Percentiles rank a stretch among this genome's conserved stretches.
These are phyloP conservation scores for Rhizopus microsporus DNA, from an alignment of 371 early-diverging fungal species.

Conservation along the genomic window DNA sequence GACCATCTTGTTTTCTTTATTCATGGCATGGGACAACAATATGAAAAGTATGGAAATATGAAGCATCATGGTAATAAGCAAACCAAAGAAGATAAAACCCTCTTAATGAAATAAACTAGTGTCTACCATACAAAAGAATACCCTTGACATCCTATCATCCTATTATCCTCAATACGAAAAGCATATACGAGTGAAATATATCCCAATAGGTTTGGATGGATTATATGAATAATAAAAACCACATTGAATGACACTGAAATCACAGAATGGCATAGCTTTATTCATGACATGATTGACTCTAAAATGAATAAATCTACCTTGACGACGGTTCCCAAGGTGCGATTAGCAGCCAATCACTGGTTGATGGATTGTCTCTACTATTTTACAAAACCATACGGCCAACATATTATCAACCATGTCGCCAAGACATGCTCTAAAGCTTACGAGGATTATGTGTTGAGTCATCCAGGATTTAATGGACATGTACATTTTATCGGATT, in stretches of 20 bases:
- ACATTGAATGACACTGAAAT: neutral
- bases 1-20: constrained; percentile 63
- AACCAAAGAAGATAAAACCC: neutral
- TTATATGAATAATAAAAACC: too few relatives aligned
- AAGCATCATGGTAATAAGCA: constrained; percentile 44
- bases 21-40: constrained; percentile 72
- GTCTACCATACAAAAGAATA: constrained; percentile 52
- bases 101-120: neutral
- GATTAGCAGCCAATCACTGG: constrained; percentile 51
- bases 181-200: constrained; percentile 46
- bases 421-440: constrained; percentile 55
- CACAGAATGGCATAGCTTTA: constrained; percentile 62
- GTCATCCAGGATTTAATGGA: constrained; percentile 60
- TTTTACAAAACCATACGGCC: constrained; percentile 53
- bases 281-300: constrained; percentile 54
- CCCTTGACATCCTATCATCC: constrained; percentile 47
- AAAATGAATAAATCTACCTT: constrained; percentile 44
- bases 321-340: constrained; percentile 50
- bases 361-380: constrained; percentile 48
- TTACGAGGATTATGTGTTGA: constrained; percentile 44
- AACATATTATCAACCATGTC: constrained; percentile 54
- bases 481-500: constrained; percentile 61
- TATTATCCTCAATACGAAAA: constrained; percentile 41
- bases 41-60: constrained; percentile 56
- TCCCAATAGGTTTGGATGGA: constrained; percentile 40